phyloP scores from a whole-genome alignment of 805 yeast species.

The Schizosaccharomyces lindneri region DNA sequence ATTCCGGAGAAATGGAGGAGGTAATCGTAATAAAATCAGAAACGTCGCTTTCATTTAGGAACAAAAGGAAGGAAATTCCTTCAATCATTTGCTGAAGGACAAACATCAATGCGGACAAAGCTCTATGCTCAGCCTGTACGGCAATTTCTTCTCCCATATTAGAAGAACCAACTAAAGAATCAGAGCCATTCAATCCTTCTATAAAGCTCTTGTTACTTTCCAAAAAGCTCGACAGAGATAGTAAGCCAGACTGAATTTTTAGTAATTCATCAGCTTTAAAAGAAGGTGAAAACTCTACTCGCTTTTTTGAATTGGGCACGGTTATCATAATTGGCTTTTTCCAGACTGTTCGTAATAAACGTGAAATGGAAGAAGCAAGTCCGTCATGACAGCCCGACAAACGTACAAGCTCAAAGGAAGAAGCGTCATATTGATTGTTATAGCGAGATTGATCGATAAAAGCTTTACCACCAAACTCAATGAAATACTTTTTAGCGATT shows the following conservation, averaged over 20 bases:
- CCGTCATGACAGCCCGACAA: conserved; percentile 85
- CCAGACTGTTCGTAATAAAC: conserved; percentile 68
- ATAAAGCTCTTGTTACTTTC: conserved; percentile 21
- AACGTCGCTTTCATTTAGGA: conserved; percentile 43
- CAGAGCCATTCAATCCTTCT: conserved; percentile 18
- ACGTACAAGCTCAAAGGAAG: conserved; percentile 24
- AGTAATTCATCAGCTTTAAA: conserved; percentile 8
- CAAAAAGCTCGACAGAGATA: conserved; percentile 16
- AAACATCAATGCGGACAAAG: conserved; percentile 51
- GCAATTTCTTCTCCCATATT: conserved; percentile 13
- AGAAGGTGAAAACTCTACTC: background rate
- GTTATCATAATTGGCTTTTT: conserved; percentile 31
- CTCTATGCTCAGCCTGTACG: conserved; percentile 69
- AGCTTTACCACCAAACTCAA: conserved; percentile 15
- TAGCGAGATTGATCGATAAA: background rate
- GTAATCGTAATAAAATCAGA: conserved; percentile 25
- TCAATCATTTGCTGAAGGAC: conserved; percentile 61
- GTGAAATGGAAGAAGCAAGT: conserved; percentile 47
- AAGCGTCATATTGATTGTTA: conserved; percentile 4
- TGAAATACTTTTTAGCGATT: conserved; percentile 13
- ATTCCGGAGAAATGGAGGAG: conserved; percentile 38
- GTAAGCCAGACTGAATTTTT: conserved; percentile 12
- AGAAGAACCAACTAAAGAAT: conserved; percentile 6
- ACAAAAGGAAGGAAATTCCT: conserved; percentile 66
- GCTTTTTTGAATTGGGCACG: background rate